Base-by-base conservation (phyloP, 2,329 filamentous ascomycete genomes). In the Penicillium concentricum region DNA sequence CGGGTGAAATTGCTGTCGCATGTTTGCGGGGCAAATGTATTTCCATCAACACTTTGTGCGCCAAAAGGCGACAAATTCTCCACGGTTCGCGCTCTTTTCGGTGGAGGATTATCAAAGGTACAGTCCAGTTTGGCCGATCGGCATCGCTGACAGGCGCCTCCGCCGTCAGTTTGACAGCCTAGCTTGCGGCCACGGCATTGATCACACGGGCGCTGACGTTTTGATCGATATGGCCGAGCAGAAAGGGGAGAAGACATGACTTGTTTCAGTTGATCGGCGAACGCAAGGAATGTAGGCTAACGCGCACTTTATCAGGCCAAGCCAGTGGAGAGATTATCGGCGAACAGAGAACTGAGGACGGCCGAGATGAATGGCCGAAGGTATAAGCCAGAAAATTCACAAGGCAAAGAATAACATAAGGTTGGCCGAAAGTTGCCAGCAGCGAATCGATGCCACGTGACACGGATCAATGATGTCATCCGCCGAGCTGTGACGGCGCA, bases 121-220 rank as follows among this genome's bases (percentile, higher is more conserved):
- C 67, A 67, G 22, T 65, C 58, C 22, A 66, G 48, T 43, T 64
- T 56, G 35, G 65, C 60, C 50, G 67, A 57, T 47, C 64, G 61
- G 57, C 67, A 67, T 49, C 69, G 61, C 28, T 66, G 57, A 50
- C 69, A 70, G 16, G 67, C 57, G 38, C 62, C 55, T 44, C 61
- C 66, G 39, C 54, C 54, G 9, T 62, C 62, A 7, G 62, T 68
- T 42, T 69, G 65, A 44, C 70, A 72, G 18, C 66, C 68, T 5
- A 71, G 60, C 54, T 72, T 72, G 35, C 70, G 62, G 30, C 63
- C 61, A 12, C 70, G 69, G 61, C 70, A 72, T 61, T 69, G 64
- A 59, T 72, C 69, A 47, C 70, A 72, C 16, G 70, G 70, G 38
- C 69, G 65, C 50, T 70, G 67, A n/a, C 68, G 61, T 51, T 72